phyloP scores from a whole-genome alignment of 1,284 basidiomycete genomes.

The Ceratobasidium sp. region DNA sequence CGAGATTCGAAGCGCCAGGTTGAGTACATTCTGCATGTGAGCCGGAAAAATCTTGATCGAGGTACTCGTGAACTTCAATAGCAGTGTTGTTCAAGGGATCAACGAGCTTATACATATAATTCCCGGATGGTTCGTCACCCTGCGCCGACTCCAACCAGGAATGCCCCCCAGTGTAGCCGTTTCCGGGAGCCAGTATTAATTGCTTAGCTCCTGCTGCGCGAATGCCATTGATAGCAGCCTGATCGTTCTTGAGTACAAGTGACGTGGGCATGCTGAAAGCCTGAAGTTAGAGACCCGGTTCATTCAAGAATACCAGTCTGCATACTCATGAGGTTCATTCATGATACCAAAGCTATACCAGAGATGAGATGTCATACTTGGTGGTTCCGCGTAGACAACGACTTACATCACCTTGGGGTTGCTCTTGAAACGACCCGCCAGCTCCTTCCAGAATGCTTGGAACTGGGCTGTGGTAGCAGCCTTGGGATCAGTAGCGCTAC shows the following conservation, averaged over 20 bases:
- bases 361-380: background rate
- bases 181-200: conserved; percentile 56
- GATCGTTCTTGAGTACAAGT: conserved; percentile 53
- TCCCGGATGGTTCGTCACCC: conserved; percentile 51
- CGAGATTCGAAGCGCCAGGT: conserved; percentile 55
- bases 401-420: conserved; percentile 41
- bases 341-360: conserved; percentile 44
- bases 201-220: conserved; percentile 53
- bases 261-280: conserved; percentile 49
- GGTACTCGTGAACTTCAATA: conserved; percentile 56
- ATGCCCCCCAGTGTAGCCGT: conserved; percentile 57
- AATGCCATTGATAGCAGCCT: conserved; percentile 55
- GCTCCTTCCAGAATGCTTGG: conserved; percentile 43
- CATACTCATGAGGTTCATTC: conserved; percentile 54
- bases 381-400: background rate
- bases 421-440: conserved; percentile 43
- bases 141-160: conserved; percentile 51
- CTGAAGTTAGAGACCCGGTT: background rate
- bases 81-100: conserved; percentile 56
- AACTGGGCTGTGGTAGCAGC: conserved; percentile 53
- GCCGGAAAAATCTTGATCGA: conserved; percentile 55
- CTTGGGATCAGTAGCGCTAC: conserved; percentile 53
- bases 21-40: conserved; percentile 54
- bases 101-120: conserved; percentile 53
- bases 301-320: background rate